Evolutionary conservation across 1,284 basidiomycete species (phyloP), one percentile per base, ranked within the genome.

Genomic region (Austroboletus niveus): DNA sequence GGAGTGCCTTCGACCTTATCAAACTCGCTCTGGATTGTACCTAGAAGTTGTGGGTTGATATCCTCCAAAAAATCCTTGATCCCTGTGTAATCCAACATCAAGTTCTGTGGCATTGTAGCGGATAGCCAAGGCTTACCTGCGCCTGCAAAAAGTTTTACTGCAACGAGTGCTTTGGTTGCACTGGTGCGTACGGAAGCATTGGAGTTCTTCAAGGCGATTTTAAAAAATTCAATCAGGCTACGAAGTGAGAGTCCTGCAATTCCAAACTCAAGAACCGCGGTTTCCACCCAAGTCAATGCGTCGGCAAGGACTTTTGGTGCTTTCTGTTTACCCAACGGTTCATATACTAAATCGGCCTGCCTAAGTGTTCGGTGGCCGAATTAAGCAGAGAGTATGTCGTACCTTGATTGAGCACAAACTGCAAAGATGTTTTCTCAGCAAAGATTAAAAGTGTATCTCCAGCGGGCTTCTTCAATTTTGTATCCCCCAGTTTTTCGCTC

Each of bases 231-330:
- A 54, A 99, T 94, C 34, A 99, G 74, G 53, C 78, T 83, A 48
- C 91, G 82, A 42, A 99, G 77, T 2, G 92, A 85, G 15, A 99
- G 69, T 9, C 95, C 96, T 15, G 82, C 79, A 49, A 94, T 89
- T 30, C 97, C 97, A 68, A 99, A 99, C 52, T 98, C 97, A n/a
- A 78, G 79, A 29, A 99, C 71, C 11, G 89, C 86, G 51, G 85
- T 81, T 55, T 96, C 94, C 52, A 98, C 82, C 94, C 96, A 99
- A 20, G 79, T 73, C 43, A 98, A 70, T 1, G 94, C 88, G 67
- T 99, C 97, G 0, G 95, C 94, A 36, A 98, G 81, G 29, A 95
- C 93, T 72, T 99, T 99, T 0, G 96, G 96, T 0, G 97, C 97
- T 69, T 99, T 99, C 67, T 94, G 93, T 70, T 94, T 97, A 14